Evolutionary conservation across 2,329 filamentous ascomycete species (phyloP), one percentile per base, ranked within the genome.

Genomic region (Calonectria ilicicola): DNA sequence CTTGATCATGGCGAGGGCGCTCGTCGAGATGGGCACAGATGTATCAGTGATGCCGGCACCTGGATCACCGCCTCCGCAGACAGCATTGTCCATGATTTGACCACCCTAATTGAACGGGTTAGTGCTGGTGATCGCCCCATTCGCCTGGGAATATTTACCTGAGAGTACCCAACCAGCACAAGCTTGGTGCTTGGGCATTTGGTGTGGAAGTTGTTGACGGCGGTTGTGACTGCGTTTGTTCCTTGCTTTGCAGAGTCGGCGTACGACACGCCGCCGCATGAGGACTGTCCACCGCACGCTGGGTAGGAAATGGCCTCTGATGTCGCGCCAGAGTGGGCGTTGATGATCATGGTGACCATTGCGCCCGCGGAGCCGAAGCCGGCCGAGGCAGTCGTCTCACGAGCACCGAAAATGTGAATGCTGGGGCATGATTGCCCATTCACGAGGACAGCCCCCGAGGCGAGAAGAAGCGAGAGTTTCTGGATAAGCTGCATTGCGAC

Each of bases 31-130:
- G 2, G 83, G 83, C 1, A 87, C 82, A 0, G 84, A 83, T 1
- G 87, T 85, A 58, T 85, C 85, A 1, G 83, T 80, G 72, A 86
- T 85, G 29, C 86, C 85, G 62, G 86, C 81, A 23, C 85, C 87
- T 0, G 84, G 79, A 32, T 89, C 88, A 0, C 85, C 86, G 38
- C 91, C 91, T n/a, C 91, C 91, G 72, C 91, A 93, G 53, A 92
- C 80, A 2, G 90, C 90, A 74, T 91, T 90, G 76, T 93, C 90
- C 83, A 91, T 89, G 77, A 93, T 92, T 78, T 93, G 89, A 3
- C 88, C 90, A 19, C 91, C 91, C 87, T 91, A 42, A 42, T 8
- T 51, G 1, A 2, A 60, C 73, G 9, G 75, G 63, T 17, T 21
- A 12, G 23, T 1, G 2, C 3, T 1, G 2, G 0, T 0, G 0